These are phyloP conservation scores for Nigrospora sphaerica DNA, from an alignment of 2,329 filamentous ascomycete species.

Conservation along the genomic window DNA sequence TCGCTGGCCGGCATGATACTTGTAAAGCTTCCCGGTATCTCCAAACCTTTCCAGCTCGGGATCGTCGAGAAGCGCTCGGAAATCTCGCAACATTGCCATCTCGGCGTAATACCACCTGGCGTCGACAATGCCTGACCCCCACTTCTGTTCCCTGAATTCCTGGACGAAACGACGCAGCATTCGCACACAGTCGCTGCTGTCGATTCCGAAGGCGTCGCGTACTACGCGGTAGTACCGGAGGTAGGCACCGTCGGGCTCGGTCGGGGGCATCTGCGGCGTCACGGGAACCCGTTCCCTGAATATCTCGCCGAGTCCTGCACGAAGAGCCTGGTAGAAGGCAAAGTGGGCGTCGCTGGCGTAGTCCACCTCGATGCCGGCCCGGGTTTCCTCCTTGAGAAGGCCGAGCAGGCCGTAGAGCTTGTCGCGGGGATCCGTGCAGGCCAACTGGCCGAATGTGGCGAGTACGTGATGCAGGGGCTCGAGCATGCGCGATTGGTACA, in stretches of 20 bases:
- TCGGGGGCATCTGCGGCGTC: neutral
- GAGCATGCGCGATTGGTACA: conserved; percentile 7
- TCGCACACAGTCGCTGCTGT: neutral
- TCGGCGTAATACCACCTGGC: too few relatives aligned
- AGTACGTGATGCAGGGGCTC: conserved; percentile 6
- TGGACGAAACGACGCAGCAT: neutral
- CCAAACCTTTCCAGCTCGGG: too few relatives aligned
- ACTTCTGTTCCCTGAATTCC: too few relatives aligned
- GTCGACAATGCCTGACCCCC: too few relatives aligned
- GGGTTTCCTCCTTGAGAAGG: conserved; percentile 6
- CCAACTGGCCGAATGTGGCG: conserved; percentile 7
- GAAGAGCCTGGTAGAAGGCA: conserved; percentile 81
- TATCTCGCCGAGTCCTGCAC: conserved; percentile 23
- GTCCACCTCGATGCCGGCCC: conserved; percentile 38
- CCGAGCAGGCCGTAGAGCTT: conserved; percentile 16
- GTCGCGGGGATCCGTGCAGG: conserved; percentile 11
- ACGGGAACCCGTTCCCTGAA: neutral
- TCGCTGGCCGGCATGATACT: too few relatives aligned
- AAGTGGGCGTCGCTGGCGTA: conserved; percentile 43
- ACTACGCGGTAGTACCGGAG: conserved; percentile 7
- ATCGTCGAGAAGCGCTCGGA: too few relatives aligned
- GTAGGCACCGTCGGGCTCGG: neutral
- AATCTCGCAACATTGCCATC: too few relatives aligned
- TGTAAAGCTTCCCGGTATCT: too few relatives aligned
- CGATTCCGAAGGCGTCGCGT: conserved; percentile 8